These are phyloP conservation scores for Venturia nashicola DNA, from an alignment of 2,329 filamentous ascomycete genomes.

Conservation along the genomic window DNA sequence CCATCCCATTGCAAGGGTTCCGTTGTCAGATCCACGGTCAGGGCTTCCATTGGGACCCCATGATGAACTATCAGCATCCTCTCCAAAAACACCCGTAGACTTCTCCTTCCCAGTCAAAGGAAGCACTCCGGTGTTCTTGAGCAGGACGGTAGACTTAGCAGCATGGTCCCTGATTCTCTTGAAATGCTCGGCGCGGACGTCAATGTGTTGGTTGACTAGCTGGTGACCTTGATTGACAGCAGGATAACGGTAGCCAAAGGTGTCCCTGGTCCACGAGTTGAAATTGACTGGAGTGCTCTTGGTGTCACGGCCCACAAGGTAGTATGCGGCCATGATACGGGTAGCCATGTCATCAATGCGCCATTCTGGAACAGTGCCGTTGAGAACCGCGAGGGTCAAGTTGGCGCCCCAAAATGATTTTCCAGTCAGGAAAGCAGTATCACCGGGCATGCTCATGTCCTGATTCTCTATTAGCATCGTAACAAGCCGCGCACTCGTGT, in stretches of 20 bases:
- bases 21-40: slow-evolving; percentile 76
- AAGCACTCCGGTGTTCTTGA: slow-evolving; percentile 49
- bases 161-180: slow-evolving; percentile 62
- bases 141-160: slow-evolving; percentile 69
- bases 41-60: slow-evolving; percentile 65
- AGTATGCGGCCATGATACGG: slow-evolving; percentile 60
- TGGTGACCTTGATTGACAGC: slow-evolving; percentile 49
- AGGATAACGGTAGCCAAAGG: slow-evolving; percentile 56
- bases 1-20: slow-evolving; percentile 82
- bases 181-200: slow-evolving; percentile 69
- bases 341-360: slow-evolving; percentile 85
- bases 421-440: slow-evolving; percentile 63
- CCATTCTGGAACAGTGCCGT: slow-evolving; percentile 80
- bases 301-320: slow-evolving; percentile 47
- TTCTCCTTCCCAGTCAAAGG: slow-evolving; percentile 33
- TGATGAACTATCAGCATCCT: slow-evolving; percentile 56
- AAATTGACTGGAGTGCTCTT: slow-evolving; percentile 58
- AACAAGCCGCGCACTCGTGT: slow-evolving; percentile 31
- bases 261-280: slow-evolving; percentile 73
- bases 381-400: slow-evolving; percentile 74
- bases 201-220: slow-evolving; percentile 65
- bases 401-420: slow-evolving; percentile 74
- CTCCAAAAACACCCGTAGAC: slow-evolving; percentile 45
- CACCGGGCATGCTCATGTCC: slow-evolving; percentile 77
- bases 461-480: slow-evolving; percentile 68